Evolutionary conservation across 257 asterid genomes (phyloP).

Genomic region (Nicotiana tabacum): DNA sequence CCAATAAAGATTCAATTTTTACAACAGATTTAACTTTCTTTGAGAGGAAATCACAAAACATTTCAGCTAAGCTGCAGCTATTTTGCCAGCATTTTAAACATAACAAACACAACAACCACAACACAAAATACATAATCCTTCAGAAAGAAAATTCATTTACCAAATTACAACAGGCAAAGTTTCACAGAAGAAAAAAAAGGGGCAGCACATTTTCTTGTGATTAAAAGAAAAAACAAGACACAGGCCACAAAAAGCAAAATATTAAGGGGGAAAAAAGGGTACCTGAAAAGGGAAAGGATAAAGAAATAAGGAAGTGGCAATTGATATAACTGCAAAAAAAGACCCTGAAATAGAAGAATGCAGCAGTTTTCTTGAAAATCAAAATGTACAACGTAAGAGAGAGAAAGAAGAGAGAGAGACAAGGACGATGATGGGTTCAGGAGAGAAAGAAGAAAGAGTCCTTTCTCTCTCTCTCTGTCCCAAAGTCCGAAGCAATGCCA

Average conservation of each 20-base stretch:
- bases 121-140: background rate
- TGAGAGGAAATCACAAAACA: background rate
- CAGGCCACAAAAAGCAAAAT: background rate
- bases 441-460: background rate
- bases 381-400: constrained; percentile 30
- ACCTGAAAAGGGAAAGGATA: constrained; percentile 28
- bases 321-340: constrained; percentile 5
- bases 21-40: background rate
- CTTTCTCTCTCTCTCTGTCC: constrained; percentile 24
- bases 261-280: background rate
- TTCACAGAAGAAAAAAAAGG: background rate
- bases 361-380: constrained; percentile 33
- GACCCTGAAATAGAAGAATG: constrained; percentile 13
- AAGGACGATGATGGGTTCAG: background rate
- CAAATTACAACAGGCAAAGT: background rate
- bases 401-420: constrained; percentile 10
- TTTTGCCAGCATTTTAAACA: background rate
- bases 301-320: constrained; percentile 19
- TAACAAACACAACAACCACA: background rate
- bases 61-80: background rate
- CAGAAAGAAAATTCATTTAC: background rate
- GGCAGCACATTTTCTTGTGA: background rate
- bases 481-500: constrained; percentile 33
- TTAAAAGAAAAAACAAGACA: background rate
- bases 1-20: background rate